phyloP scores from a whole-genome alignment of 2,329 filamentous ascomycete species.

The Xylariaceae sp. region DNA sequence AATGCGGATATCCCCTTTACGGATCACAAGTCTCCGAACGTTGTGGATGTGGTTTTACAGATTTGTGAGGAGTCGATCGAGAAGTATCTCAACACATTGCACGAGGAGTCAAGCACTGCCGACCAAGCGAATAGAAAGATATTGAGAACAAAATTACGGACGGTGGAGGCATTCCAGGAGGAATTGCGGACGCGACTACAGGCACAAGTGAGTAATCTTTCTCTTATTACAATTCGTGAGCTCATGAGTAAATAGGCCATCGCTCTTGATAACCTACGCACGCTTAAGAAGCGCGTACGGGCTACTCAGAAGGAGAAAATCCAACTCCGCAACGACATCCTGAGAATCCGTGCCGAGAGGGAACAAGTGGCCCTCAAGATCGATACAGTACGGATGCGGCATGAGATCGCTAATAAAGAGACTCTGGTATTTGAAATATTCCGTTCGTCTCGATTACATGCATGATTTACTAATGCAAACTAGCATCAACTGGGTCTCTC shows the following conservation, averaged over 20 bases:
- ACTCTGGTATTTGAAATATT: constrained; percentile 39
- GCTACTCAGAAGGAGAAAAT: constrained; percentile 54
- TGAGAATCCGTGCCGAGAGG: constrained; percentile 53
- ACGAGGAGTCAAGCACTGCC: constrained; percentile 39
- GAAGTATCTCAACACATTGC: constrained; percentile 44
- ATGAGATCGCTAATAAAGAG: constrained; percentile 50
- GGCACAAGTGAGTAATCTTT: constrained; percentile 57
- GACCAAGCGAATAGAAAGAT: constrained; percentile 47
- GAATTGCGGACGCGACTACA: constrained; percentile 52
- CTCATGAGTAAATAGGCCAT: too few relatives aligned
- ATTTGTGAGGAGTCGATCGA: constrained; percentile 57
- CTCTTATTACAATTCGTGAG: too few relatives aligned
- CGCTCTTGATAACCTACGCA: constrained; percentile 53
- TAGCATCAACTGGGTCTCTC: constrained; percentile 51
- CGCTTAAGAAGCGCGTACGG: constrained; percentile 52
- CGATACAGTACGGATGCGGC: constrained; percentile 56
- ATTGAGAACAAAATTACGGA: constrained; percentile 49
- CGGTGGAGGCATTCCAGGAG: constrained; percentile 54
- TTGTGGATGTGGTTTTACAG: constrained; percentile 57
- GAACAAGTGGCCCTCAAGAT: constrained; percentile 58
- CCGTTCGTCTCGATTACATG: background rate
- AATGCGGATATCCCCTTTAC: constrained; percentile 49
- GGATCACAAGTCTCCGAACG: constrained; percentile 52
- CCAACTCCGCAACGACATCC: constrained; percentile 53
- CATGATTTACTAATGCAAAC: background rate